Evolutionary conservation across 2,329 filamentous ascomycete genomes (phyloP).

Genomic region (Ceratocystis cacaofunesta): DNA sequence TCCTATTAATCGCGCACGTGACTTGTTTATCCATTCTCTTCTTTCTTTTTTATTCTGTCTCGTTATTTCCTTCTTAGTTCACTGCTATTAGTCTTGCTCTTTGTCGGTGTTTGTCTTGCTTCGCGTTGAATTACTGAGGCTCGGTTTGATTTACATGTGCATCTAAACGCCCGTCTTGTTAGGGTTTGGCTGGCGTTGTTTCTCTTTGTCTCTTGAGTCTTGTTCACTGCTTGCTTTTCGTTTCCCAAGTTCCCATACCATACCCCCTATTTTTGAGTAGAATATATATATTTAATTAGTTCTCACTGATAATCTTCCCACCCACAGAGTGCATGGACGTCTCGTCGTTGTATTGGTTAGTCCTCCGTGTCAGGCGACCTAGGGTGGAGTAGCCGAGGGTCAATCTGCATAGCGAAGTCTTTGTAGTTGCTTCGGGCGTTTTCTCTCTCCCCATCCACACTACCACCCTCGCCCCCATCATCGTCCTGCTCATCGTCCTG

Average conservation of each 20-base stretch:
- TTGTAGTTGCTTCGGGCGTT: slow-evolving; percentile 20
- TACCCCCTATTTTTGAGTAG: not conserved
- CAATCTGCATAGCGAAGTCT: slow-evolving; percentile 17
- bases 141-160: not conserved
- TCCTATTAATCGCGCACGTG: too few species aligned
- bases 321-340: too few species aligned
- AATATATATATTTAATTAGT: not conserved
- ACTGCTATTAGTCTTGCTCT: slow-evolving; percentile 12
- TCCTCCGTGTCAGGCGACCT: not conserved
- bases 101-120: slow-evolving; percentile 13
- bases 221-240: too few species aligned
- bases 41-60: slow-evolving; percentile 2
- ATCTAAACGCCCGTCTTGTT: not conserved
- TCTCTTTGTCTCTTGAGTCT: not conserved
- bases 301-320: not conserved
- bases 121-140: slow-evolving; percentile 8
- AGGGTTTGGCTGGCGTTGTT: not conserved
- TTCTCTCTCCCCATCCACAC: slow-evolving; percentile 16
- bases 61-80: not conserved
- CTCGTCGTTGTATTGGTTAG: not conserved
- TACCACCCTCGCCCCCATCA: slow-evolving; percentile 18
- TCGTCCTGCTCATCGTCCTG: slow-evolving; percentile 20
- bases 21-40: not conserved
- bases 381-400: slow-evolving; percentile 11
- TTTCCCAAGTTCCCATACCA: too few species aligned